phyloP scores from a whole-genome alignment of 768 basidiomycete species.

The Psilocybe tampanensis region DNA sequence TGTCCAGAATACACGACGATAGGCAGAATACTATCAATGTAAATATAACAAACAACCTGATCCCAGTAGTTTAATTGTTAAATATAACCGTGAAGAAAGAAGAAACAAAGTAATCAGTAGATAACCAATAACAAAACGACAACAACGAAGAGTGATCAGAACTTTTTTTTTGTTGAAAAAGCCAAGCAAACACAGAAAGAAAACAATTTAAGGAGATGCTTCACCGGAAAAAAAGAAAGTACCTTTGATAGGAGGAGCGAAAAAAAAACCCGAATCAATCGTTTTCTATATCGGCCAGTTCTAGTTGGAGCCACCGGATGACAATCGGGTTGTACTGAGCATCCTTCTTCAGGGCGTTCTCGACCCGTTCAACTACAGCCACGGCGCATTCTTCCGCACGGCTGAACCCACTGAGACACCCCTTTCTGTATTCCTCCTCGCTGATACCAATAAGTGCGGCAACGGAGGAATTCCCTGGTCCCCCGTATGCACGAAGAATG shows the following conservation, averaged over 20 bases:
- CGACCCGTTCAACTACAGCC: constrained; percentile 57
- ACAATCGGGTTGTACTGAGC: constrained; percentile 35
- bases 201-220: too few species aligned
- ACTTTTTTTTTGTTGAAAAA: too few species aligned
- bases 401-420: constrained; percentile 74
- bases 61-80: too few species aligned
- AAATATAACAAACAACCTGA: too few species aligned
- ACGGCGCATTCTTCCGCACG: constrained; percentile 75
- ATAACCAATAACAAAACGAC: too few species aligned
- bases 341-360: constrained; percentile 46
- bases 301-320: constrained; percentile 53
- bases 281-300: constrained; percentile 33
- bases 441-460: constrained; percentile 56
- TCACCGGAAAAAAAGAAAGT: background rate
- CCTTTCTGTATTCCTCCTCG: constrained; percentile 66
- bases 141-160: too few species aligned
- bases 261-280: background rate
- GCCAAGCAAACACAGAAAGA: too few species aligned
- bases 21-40: too few species aligned
- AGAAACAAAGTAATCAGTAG: too few species aligned
- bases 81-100: too few species aligned
- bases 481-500: constrained; percentile 52
- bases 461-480: constrained; percentile 41
- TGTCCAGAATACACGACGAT: too few species aligned
- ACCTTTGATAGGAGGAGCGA: background rate